Evolutionary conservation across 257 asterid species (phyloP).

Genomic region (Solanum chilense): DNA sequence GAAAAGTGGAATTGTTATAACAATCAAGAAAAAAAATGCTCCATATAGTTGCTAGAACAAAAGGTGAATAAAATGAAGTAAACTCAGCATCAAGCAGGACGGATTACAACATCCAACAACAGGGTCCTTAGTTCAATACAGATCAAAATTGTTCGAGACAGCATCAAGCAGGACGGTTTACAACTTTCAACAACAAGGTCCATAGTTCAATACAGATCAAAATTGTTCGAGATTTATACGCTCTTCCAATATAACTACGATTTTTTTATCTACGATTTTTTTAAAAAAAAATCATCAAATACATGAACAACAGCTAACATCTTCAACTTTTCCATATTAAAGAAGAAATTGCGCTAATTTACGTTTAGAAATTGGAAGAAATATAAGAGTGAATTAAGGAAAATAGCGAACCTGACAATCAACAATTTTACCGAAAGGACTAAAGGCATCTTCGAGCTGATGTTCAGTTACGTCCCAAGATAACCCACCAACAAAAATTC

Average conservation of each 20-base stretch:
- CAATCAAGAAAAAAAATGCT: neutral
- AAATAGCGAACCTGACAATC: conserved; percentile 65
- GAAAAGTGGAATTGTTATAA: neutral
- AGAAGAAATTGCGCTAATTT: neutral
- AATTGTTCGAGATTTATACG: neutral
- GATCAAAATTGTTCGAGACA: neutral
- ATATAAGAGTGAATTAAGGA: neutral
- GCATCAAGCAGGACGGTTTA: neutral
- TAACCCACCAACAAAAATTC: conserved; percentile 85
- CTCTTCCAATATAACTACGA: neutral
- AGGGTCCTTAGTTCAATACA: neutral
- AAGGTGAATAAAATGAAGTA: neutral
- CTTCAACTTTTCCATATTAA: neutral
- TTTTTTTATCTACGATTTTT: neutral
- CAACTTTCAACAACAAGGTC: neutral
- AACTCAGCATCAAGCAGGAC: neutral
- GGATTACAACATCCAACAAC: neutral
- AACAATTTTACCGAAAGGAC: conserved; percentile 76
- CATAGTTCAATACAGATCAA: neutral
- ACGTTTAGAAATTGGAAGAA: neutral
- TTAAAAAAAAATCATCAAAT: neutral
- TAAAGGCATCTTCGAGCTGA: conserved; percentile 81
- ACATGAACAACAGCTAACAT: neutral
- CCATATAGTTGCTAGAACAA: neutral
- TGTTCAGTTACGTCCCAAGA: conserved; percentile 81